These are phyloP conservation scores for Hippophae tibetana DNA, from an alignment of 306 rosid genomes.

Conservation along the genomic window DNA sequence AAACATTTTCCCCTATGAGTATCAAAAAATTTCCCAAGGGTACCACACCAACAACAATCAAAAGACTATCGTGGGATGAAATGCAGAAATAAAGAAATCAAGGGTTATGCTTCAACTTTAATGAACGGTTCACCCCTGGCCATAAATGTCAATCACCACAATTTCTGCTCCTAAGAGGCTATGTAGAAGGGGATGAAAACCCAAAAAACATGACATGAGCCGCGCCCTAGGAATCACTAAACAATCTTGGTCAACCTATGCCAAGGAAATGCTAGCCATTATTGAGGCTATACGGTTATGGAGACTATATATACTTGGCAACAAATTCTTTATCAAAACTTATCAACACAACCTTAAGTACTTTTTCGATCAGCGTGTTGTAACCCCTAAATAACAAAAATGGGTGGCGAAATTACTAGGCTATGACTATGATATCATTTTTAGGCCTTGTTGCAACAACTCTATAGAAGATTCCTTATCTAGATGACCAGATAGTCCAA, in stretches of 20 bases:
- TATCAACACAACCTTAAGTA: neutral
- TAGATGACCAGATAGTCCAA: too few species aligned
- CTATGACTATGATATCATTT: neutral
- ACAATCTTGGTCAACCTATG: neutral
- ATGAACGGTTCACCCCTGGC: neutral
- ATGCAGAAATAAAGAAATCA: neutral
- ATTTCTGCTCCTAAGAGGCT: neutral
- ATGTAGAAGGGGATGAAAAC: neutral
- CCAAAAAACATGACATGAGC: neutral
- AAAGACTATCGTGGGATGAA: neutral
- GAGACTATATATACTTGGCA: neutral
- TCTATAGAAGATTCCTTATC: too few species aligned
- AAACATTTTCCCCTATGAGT: neutral
- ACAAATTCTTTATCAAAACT: neutral
- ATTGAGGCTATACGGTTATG: neutral
- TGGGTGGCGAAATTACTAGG: neutral
- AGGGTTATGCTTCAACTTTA: conserved; percentile 1
- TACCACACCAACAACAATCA: neutral
- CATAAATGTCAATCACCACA: conserved; percentile 1
- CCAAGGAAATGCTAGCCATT: neutral
- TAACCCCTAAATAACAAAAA: neutral
- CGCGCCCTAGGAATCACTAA: neutral
- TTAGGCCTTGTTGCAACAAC: too few species aligned
- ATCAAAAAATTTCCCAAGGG: neutral
- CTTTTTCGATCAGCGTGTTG: neutral